Evolutionary conservation across 495 filamentous ascomycete species (phyloP).

Genomic region (Penicillium antarcticum): DNA sequence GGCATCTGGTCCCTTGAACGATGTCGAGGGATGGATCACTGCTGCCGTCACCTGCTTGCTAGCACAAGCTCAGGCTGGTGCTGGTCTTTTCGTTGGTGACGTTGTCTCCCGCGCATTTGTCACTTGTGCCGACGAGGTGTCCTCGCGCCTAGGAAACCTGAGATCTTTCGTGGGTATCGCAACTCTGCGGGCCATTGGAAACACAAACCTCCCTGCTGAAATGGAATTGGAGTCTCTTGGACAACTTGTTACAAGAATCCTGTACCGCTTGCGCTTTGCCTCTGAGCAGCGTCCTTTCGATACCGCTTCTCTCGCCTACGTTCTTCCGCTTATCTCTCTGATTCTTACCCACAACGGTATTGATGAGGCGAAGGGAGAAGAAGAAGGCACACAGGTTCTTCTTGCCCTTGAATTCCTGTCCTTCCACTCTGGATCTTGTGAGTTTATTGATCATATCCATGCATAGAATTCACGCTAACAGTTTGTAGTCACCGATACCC

Average conservation of each 20-base stretch:
- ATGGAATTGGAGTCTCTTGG: slow-evolving; percentile 76
- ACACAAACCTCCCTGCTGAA: slow-evolving; percentile 65
- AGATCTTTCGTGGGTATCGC: slow-evolving; percentile 84
- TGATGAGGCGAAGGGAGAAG: slow-evolving; percentile 55
- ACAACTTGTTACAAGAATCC: slow-evolving; percentile 80
- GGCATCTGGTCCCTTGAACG: slow-evolving; percentile 79
- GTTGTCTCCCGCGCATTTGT: slow-evolving; percentile 77
- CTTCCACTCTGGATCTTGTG: slow-evolving; percentile 76
- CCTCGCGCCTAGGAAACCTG: slow-evolving; percentile 69
- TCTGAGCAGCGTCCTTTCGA: slow-evolving; percentile 92
- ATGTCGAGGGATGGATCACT: slow-evolving; percentile 82
- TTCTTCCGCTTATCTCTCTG: slow-evolving; percentile 74
- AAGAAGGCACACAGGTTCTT: slow-evolving; percentile 85
- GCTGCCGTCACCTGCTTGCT: slow-evolving; percentile 68
- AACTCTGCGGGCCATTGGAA: slow-evolving; percentile 72
- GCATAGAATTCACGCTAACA: slow-evolving; percentile 6
- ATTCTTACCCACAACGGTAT: slow-evolving; percentile 77
- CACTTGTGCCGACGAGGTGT: slow-evolving; percentile 66
- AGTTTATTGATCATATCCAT: slow-evolving; percentile 11
- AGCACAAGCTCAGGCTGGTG: slow-evolving; percentile 70
- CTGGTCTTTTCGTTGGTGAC: slow-evolving; percentile 74
- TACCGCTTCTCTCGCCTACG: slow-evolving; percentile 76
- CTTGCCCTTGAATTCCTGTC: slow-evolving; percentile 87
- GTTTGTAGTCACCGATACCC: slow-evolving; percentile 54
- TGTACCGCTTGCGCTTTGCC: slow-evolving; percentile 86